A percentile compares a stretch with the other conserved stretches of the same genome.
Conservation (phyloP, 2,329 filamentous ascomycete species). For the Pseudocercospora crystallina region DNA sequence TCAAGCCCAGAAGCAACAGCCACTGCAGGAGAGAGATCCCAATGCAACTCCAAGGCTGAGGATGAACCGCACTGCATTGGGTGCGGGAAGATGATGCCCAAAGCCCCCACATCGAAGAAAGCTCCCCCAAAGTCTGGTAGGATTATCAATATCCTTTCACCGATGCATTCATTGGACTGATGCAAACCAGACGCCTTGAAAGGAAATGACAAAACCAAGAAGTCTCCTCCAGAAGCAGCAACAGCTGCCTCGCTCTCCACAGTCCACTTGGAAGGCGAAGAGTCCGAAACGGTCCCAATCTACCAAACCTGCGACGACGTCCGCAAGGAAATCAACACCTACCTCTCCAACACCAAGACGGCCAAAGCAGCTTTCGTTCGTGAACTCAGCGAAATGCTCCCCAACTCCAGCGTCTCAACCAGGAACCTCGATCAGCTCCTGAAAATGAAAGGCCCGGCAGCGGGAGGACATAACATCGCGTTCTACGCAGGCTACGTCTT, state of each 20-base stretch:
- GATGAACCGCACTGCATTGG: too few relatives aligned
- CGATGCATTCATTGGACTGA: too few relatives aligned
- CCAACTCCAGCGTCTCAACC: constrained; percentile 34
- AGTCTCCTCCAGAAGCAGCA: background rate
- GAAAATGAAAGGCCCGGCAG: constrained; percentile 47
- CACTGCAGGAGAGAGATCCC: too few relatives aligned
- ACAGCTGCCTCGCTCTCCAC: constrained; percentile 34
- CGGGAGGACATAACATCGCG: constrained; percentile 47
- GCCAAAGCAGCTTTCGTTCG: constrained; percentile 37
- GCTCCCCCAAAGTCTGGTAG: too few relatives aligned
- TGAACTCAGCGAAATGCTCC: constrained; percentile 39
- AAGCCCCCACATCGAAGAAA: too few relatives aligned
- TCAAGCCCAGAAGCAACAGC: too few relatives aligned
- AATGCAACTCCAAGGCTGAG: too few relatives aligned
- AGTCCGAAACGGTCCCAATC: constrained; percentile 46
- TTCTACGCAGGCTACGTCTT: constrained; percentile 59
- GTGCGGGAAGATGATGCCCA: too few relatives aligned
- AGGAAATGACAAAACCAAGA: background rate
- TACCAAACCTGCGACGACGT: constrained; percentile 60
- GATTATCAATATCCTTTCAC: too few relatives aligned
- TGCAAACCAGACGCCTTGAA: too few relatives aligned
- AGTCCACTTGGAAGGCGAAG: constrained; percentile 51
- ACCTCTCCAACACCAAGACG: constrained; percentile 41
- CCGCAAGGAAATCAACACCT: constrained; percentile 55
- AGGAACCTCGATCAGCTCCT: constrained; percentile 49